Evolutionary conservation across 176 grass and related monocot species (phyloP), one percentile per base, ranked within the genome.

Genomic region (Leersia perrieri): DNA sequence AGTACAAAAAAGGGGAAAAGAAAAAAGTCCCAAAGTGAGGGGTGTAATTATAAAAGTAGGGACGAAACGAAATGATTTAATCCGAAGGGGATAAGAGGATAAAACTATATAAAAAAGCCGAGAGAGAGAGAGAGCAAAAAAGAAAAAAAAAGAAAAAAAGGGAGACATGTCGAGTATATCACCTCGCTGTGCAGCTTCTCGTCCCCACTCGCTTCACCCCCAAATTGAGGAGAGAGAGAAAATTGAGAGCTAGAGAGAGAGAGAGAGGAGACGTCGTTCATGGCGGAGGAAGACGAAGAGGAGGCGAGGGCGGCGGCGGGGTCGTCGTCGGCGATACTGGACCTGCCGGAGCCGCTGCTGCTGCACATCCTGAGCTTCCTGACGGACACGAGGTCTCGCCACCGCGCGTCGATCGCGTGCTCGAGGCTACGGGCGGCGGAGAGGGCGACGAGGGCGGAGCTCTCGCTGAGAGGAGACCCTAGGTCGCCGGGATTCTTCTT

Each of bases 261-360:
- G 7, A 60, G 74, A 60, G 78, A 5, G 22, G 3, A 10, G 16
- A 85, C 68, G 67, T 63, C 40, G 44, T 68, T 9, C 76, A 85
- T 89, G 87, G 87, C 82, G 4, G 77, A 85, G 22, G 63, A 36
- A 0, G 65, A 35, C 0, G 76, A 25, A 2, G 39, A 5, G 13
- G 72, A 57, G 7, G 58, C 11, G 32, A 73, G 12, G 26, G 67
- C 0, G 5, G 66, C 33, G 44, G 66, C 5, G 32, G n/a, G 30
- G 13, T 30, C 9, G 25, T 34, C 35, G 25, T 78, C 74, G 31
- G 38, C 92, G 23, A 7, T 99, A 39, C 79, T 95, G 31, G 96
- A 99, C 89, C 84, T 99, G 64, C 96, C 90, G 66, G 96, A 95
- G 76, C 60, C 89, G 16, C 86, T 99, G 41, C 86, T 95, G 22